Base-by-base conservation (phyloP, 148 eudicot species). In the Cornus suecica region DNA sequence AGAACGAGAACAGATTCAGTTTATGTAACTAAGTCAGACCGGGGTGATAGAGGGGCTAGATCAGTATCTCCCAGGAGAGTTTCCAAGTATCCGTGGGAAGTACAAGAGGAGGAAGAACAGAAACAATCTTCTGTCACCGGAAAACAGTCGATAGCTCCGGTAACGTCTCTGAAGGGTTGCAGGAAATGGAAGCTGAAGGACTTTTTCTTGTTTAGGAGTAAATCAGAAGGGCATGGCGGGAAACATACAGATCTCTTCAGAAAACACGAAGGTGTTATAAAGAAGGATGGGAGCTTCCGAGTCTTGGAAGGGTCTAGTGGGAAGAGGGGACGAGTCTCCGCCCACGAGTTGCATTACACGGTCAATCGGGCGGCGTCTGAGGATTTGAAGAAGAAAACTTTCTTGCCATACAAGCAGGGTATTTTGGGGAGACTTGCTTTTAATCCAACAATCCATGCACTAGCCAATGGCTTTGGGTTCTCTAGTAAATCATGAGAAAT, bases 331-430 rank as follows among this genome's bases (percentile, higher is more conserved):
- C 78, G 27, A 16, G 77, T 82, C 11, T 90, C 97, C 20, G 90
- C 98, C 34, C 96, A 93, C 27, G 94, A 94, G 75, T 41, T 83
- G 83, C 94, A 94, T 74, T 94, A 90, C 67, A 86, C 88, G 0
- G 52, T 80, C 30, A 94, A 91, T 72, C 81, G 83, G 72, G 94
- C 97, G 29, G 89, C 79, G 48, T 82, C 90, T 2, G 90, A 87
- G 64, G 94, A 94, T 75, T 28, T 87, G 84, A 94, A 91, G 86
- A 94, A 84, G 84, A 94, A 83, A 78, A 94, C 94, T 0, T 83
- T 80, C 66, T 70, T 91, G 86, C 97, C 98, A 7, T 91, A 91
- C 70, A 90, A 88, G 54, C 97, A 88, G 61, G 93, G 91, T 13
- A 81, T 94, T 30, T 70, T 90, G 78, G 98, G 93, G 13, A 77